phyloP scores from a whole-genome alignment of 768 basidiomycete species.

The Pholiota molesta region DNA sequence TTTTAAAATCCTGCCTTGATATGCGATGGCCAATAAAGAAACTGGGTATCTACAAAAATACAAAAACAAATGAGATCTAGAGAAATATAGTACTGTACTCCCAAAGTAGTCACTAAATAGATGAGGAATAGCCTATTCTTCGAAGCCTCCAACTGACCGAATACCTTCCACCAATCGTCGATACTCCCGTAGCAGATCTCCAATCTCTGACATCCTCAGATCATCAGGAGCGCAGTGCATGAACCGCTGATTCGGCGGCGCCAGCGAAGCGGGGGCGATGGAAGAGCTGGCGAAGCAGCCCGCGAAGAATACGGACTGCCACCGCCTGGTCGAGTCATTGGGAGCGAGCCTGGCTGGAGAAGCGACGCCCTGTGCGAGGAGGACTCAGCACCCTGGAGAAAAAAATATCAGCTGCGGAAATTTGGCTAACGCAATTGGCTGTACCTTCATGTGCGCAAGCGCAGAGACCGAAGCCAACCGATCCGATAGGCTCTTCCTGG shows the following conservation, averaged over 20 bases:
- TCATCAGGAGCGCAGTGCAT: conserved; percentile 76
- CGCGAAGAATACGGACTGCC: conserved; percentile 23
- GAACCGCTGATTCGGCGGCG: conserved; percentile 72
- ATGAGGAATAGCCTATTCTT: conserved; percentile 27
- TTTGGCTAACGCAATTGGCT: not conserved
- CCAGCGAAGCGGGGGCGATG: conserved; percentile 40
- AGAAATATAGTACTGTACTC: not conserved
- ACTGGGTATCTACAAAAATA: not conserved
- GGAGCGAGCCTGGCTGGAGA: conserved; percentile 25
- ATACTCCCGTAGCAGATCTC: conserved; percentile 81
- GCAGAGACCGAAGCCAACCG: conserved; percentile 80
- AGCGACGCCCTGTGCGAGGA: conserved; percentile 35
- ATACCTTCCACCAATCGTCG: conserved; percentile 74
- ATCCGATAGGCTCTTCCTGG: conserved; percentile 78
- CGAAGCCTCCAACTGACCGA: conserved; percentile 60
- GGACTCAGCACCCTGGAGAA: not conserved
- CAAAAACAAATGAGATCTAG: not conserved
- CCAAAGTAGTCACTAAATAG: not conserved
- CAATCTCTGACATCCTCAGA: conserved; percentile 79
- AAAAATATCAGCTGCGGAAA: not conserved
- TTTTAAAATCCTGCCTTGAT: not conserved
- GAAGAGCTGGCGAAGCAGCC: conserved; percentile 38
- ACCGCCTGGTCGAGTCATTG: not conserved
- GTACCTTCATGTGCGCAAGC: conserved; percentile 39
- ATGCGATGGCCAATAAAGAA: not conserved